A percentile compares a stretch with the other conserved stretches of the same genome.
phyloP scores from a whole-genome alignment of 2,329 filamentous ascomycete genomes.

The Macrophomina phaseolina region DNA sequence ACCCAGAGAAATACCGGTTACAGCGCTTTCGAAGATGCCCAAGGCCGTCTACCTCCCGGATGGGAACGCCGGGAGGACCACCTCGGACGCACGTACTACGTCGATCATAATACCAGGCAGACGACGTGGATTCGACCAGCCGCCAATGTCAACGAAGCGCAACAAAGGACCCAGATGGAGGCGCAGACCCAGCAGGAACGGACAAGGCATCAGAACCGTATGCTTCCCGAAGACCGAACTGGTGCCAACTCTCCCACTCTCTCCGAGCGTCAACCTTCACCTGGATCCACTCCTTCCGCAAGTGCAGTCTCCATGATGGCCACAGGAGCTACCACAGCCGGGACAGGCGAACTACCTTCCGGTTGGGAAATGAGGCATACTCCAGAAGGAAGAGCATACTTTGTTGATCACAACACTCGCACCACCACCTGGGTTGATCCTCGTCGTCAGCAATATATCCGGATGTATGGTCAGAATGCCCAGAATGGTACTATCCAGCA shows the following conservation, averaged over 20 bases:
- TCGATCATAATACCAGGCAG: slow-evolving; percentile 95
- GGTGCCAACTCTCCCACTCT: slow-evolving; percentile 89
- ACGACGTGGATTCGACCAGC: slow-evolving; percentile 96
- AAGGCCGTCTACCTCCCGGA: slow-evolving; percentile 86
- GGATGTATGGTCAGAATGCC: slow-evolving; percentile 94
- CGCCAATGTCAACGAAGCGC: slow-evolving; percentile 74
- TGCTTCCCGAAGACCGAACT: slow-evolving; percentile 92
- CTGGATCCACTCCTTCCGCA: slow-evolving; percentile 48
- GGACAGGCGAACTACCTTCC: slow-evolving; percentile 90
- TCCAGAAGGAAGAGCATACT: slow-evolving; percentile 92
- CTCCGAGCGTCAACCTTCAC: slow-evolving; percentile 55
- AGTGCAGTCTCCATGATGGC: slow-evolving; percentile 86
- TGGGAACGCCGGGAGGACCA: slow-evolving; percentile 98
- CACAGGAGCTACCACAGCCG: slow-evolving; percentile 91
- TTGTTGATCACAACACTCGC: slow-evolving; percentile 97
- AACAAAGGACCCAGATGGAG: slow-evolving; percentile 80
- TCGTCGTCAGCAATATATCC: slow-evolving; percentile 94
- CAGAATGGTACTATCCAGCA: slow-evolving; percentile 82
- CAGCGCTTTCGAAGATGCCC: slow-evolving; percentile 95
- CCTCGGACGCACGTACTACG: slow-evolving; percentile 93
- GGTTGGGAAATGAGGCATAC: slow-evolving; percentile 98
- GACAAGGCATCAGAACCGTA: slow-evolving; percentile 91
- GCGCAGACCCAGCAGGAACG: slow-evolving; percentile 93
- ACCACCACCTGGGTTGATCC: slow-evolving; percentile 99
- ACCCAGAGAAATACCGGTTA: slow-evolving; percentile 54